These are phyloP conservation scores for Kluyveromyces sp. DNA, from an alignment of 1,139 yeast genomes.

Conservation along the genomic window DNA sequence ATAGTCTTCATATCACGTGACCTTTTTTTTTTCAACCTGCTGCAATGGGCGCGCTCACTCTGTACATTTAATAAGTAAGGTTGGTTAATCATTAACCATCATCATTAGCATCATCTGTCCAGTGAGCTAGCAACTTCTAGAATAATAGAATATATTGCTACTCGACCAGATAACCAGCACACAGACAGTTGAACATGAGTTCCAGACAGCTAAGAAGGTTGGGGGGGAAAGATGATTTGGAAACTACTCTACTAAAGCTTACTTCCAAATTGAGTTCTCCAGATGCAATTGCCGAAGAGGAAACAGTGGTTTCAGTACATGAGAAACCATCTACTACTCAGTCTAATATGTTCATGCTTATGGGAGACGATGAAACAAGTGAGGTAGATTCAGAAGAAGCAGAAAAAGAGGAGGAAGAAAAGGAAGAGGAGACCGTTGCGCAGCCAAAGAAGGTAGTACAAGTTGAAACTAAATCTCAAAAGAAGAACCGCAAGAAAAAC, in stretches of 20 bases:
- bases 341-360: conserved; percentile 47
- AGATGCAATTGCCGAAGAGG: conserved; percentile 10
- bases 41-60: too few relatives aligned
- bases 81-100: too few relatives aligned
- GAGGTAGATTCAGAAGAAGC: conserved; percentile 24
- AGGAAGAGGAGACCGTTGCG: conserved; percentile 9
- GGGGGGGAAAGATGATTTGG: conserved; percentile 35
- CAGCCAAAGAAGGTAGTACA: conserved; percentile 9
- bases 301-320: conserved; percentile 6
- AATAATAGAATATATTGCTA: too few relatives aligned
- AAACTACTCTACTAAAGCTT: conserved; percentile 17
- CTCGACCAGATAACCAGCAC: too few relatives aligned
- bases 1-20: too few relatives aligned
- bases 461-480: conserved; percentile 12
- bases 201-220: conserved; percentile 56
- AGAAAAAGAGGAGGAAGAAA: conserved; percentile 28
- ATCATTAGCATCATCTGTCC: too few relatives aligned
- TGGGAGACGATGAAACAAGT: conserved; percentile 33
- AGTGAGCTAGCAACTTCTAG: too few relatives aligned
- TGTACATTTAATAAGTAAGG: too few relatives aligned
- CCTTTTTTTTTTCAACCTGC: too few relatives aligned
- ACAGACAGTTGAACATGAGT: conserved; percentile 41
- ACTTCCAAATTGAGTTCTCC: conserved; percentile 6
- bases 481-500: conserved; percentile 20
- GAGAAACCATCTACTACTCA: conserved; percentile 14